Percentiles rank a stretch among this genome's conserved stretches.
Evolutionary conservation across 768 basidiomycete genomes (phyloP).

Genomic region (Hemileccinum impolitum): DNA sequence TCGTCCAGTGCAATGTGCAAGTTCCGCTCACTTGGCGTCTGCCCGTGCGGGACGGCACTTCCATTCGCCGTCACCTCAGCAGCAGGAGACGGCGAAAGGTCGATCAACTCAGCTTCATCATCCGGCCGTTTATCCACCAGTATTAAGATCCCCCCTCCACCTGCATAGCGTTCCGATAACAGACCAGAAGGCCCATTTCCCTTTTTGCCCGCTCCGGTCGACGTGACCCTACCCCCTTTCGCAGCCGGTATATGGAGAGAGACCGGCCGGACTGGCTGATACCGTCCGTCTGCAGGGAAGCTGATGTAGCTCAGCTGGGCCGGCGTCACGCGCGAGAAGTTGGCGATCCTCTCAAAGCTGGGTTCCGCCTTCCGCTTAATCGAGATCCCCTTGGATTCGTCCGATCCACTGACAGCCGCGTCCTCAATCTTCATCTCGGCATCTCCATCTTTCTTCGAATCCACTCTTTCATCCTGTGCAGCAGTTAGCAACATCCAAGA

Average conservation of each 20-base stretch:
- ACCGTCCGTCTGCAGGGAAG: slow-evolving; percentile 77
- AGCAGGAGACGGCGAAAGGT: slow-evolving; percentile 43
- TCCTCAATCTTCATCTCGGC: slow-evolving; percentile 80
- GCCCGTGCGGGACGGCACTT: slow-evolving; percentile 30
- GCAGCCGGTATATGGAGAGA: slow-evolving; percentile 39
- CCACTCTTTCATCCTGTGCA: slow-evolving; percentile 51
- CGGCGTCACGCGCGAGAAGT: slow-evolving; percentile 91
- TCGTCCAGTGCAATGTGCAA: slow-evolving; percentile 70
- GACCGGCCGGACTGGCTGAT: slow-evolving; percentile 85
- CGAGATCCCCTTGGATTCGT: slow-evolving; percentile 49
- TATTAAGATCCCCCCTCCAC: slow-evolving; percentile 87
- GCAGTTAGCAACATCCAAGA: slow-evolving; percentile 13
- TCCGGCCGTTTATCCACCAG: slow-evolving; percentile 69
- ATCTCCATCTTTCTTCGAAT: slow-evolving; percentile 57
- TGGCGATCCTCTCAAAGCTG: slow-evolving; percentile 67
- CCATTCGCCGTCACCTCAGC: slow-evolving; percentile 19
- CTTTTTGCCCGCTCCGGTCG: slow-evolving; percentile 27
- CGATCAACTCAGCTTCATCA: slow-evolving; percentile 73
- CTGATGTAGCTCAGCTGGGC: slow-evolving; percentile 81
- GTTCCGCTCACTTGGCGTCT: slow-evolving; percentile 23
- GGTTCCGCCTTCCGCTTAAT: slow-evolving; percentile 71
- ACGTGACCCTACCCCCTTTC: slow-evolving; percentile 33
- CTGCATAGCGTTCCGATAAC: slow-evolving; percentile 60
- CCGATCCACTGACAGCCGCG: slow-evolving; percentile 51
- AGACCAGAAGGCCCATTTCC: slow-evolving; percentile 31